Conservation (phyloP, 1,284 basidiomycete species). For the Ustilago lituana region DNA sequence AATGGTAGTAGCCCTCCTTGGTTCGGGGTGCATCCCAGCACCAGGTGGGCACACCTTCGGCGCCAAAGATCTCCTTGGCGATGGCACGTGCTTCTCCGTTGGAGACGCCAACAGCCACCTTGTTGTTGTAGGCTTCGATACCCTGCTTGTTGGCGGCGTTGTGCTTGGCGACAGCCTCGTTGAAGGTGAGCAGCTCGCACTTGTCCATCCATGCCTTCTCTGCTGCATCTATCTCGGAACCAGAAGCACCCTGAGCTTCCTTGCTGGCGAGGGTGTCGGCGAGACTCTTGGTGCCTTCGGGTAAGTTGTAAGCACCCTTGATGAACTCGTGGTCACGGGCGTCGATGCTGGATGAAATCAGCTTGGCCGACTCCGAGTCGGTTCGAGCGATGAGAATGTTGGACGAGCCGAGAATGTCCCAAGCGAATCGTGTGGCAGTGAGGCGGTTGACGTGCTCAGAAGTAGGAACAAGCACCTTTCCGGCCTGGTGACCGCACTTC, state of each 20-base stretch:
- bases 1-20: slow-evolving; percentile 90
- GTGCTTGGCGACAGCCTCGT: slow-evolving; percentile 75
- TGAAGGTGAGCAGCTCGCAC: slow-evolving; percentile 75
- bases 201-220: slow-evolving; percentile 66
- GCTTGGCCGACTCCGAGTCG: slow-evolving; percentile 87
- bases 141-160: slow-evolving; percentile 68
- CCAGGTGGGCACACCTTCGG: slow-evolving; percentile 75
- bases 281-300: slow-evolving; percentile 52
- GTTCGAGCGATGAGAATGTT: slow-evolving; percentile 90
- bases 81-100: slow-evolving; percentile 78
- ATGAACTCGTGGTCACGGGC: slow-evolving; percentile 73
- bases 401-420: slow-evolving; percentile 84
- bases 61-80: slow-evolving; percentile 78
- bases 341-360: slow-evolving; percentile 86
- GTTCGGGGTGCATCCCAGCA: slow-evolving; percentile 92
- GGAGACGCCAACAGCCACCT: slow-evolving; percentile 76
- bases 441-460: slow-evolving; percentile 85
- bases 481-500: slow-evolving; percentile 87
- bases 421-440: slow-evolving; percentile 83
- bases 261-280: slow-evolving; percentile 61
- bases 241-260: slow-evolving; percentile 56
- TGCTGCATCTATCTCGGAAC: slow-evolving; percentile 58
- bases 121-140: slow-evolving; percentile 71
- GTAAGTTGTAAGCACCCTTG: slow-evolving; percentile 64
- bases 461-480: slow-evolving; percentile 89